A percentile compares a stretch with the other conserved stretches of the same genome.
phyloP scores from a whole-genome alignment of 2,329 filamentous ascomycete genomes.

The Apiospora koreana region DNA sequence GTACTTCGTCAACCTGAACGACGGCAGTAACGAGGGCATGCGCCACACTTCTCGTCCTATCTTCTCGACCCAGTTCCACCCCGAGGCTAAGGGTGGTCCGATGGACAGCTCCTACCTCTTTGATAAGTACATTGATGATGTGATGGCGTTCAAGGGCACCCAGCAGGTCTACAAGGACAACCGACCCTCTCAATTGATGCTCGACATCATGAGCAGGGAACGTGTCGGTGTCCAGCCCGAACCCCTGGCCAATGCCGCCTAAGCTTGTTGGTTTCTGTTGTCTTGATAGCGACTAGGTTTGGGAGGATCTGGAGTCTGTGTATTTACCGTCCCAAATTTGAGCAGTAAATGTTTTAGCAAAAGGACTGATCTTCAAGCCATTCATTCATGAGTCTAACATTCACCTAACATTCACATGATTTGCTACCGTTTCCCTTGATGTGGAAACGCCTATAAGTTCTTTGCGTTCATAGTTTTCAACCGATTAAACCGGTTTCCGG shows the following conservation, averaged over 20 bases:
- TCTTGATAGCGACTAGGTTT: constrained; percentile 5
- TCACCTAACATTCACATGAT: background rate
- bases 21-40: constrained; percentile 96
- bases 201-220: constrained; percentile 91
- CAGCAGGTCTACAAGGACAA: constrained; percentile 82
- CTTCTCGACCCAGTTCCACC: constrained; percentile 98
- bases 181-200: constrained; percentile 81
- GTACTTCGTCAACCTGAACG: constrained; percentile 98
- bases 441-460: background rate
- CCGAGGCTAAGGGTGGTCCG: constrained; percentile 95
- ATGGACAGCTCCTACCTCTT: constrained; percentile 96
- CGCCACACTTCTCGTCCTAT: constrained; percentile 95
- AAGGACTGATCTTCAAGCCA: background rate
- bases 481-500: background rate
- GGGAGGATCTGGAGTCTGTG: constrained; percentile 7
- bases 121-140: constrained; percentile 91
- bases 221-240: constrained; percentile 83
- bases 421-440: background rate
- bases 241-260: constrained; percentile 55
- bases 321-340: constrained; percentile 1
- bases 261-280: constrained; percentile 13
- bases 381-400: too few relatives aligned
- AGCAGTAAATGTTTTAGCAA: background rate
- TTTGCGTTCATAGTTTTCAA: background rate
- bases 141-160: constrained; percentile 84